phyloP scores from a whole-genome alignment of 2,329 filamentous ascomycete species.

The Whalleya microplaca region DNA sequence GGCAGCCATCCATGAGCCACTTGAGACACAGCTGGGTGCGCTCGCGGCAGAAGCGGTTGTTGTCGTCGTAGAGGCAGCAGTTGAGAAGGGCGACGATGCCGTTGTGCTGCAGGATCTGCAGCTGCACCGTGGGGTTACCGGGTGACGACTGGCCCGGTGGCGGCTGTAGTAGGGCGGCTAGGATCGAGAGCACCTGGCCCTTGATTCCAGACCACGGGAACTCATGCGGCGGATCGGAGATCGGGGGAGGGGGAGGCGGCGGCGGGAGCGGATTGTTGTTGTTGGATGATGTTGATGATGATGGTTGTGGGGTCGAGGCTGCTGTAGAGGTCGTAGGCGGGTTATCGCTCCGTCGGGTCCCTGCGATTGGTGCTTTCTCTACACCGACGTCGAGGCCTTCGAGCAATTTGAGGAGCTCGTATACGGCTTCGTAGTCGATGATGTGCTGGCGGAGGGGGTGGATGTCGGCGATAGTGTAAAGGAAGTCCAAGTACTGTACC shows the following conservation, averaged over 20 bases:
- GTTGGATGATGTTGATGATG: conserved; percentile 22
- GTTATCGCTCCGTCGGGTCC: conserved; percentile 34
- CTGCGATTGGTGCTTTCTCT: conserved; percentile 74
- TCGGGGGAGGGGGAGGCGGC: conserved; percentile 49
- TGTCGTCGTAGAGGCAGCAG: conserved; percentile 88
- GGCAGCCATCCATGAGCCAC: conserved; percentile 76
- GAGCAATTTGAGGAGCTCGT: conserved; percentile 84
- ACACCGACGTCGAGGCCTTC: conserved; percentile 88
- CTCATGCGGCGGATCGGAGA: conserved; percentile 67
- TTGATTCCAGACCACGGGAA: conserved; percentile 79
- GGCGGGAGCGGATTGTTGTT: conserved; percentile 43
- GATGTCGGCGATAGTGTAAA: conserved; percentile 86
- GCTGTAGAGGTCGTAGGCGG: conserved; percentile 28
- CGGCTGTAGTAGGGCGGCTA: conserved; percentile 88
- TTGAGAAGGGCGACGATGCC: conserved; percentile 87
- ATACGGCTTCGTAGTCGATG: conserved; percentile 89
- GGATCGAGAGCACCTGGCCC: conserved; percentile 86
- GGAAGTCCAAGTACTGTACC: conserved; percentile 92
- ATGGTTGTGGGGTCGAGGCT: conserved; percentile 34
- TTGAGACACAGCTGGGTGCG: conserved; percentile 88
- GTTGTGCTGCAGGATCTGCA: conserved; percentile 82
- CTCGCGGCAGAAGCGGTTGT: conserved; percentile 94
- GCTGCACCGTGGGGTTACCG: conserved; percentile 76
- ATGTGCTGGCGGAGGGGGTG: conserved; percentile 81
- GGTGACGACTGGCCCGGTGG: conserved; percentile 64